Evolutionary conservation across 352 stramenopile genomes (phyloP).

Genomic region (Globisporangium middletonii): DNA sequence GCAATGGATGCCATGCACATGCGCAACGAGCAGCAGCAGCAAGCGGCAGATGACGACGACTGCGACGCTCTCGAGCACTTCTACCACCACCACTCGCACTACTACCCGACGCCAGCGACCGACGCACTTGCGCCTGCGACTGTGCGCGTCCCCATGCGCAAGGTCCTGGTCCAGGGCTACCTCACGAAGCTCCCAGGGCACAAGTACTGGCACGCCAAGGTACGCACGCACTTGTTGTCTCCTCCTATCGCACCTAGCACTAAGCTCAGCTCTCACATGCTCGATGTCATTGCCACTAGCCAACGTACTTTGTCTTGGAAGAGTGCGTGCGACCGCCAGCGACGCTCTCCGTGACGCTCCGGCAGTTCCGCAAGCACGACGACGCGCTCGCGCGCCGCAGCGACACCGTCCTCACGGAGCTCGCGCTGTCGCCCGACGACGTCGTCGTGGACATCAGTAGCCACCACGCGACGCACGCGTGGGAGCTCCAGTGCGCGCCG

Average conservation of each 20-base stretch:
- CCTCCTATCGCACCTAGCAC: not conserved
- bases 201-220: conserved; percentile 57
- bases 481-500: conserved; percentile 39
- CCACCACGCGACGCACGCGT: conserved; percentile 32
- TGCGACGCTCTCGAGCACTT: not conserved
- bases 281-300: conserved; percentile 4
- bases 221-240: not conserved
- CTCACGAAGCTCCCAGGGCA: conserved; percentile 45
- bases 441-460: conserved; percentile 48
- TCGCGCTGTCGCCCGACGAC: conserved; percentile 46
- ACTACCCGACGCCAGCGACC: conserved; percentile 1
- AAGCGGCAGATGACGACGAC: not conserved
- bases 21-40: not conserved
- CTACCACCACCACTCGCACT: not conserved
- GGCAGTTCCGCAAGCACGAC: conserved; percentile 39
- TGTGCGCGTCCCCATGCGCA: conserved; percentile 3
- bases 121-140: not conserved
- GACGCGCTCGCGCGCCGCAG: conserved; percentile 15
- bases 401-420: conserved; percentile 30
- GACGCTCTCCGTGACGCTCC: conserved; percentile 27
- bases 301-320: conserved; percentile 55
- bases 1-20: conserved; percentile 4
- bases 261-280: not conserved
- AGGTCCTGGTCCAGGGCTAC: conserved; percentile 40
- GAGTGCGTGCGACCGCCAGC: conserved; percentile 12